Percentiles rank a stretch among this genome's conserved stretches.
These are phyloP conservation scores for Acer negundo DNA, from an alignment of 345 rosid genomes.

Conservation along the genomic window DNA sequence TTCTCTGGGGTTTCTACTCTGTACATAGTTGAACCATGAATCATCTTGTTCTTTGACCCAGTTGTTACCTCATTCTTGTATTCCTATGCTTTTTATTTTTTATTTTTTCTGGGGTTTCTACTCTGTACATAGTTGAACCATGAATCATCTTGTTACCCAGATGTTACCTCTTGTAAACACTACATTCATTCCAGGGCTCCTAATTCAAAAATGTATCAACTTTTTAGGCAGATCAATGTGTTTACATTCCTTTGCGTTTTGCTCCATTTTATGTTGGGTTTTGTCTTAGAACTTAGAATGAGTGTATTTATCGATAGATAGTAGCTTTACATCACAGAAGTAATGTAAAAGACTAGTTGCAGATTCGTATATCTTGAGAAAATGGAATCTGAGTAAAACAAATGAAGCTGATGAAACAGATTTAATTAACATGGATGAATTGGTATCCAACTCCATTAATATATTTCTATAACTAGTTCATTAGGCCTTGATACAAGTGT, in stretches of 20 bases:
- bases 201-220: not conserved
- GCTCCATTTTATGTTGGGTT: too few species aligned
- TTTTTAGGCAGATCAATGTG: not conserved
- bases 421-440: too few species aligned
- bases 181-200: not conserved
- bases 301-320: too few species aligned
- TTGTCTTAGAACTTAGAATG: too few species aligned
- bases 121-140: slow-evolving; percentile 24
- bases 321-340: too few species aligned
- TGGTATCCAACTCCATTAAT: too few species aligned
- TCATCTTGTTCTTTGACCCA: not conserved
- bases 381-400: too few species aligned
- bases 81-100: not conserved
- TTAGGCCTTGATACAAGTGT: too few species aligned
- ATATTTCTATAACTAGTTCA: too few species aligned
- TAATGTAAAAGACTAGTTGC: not conserved
- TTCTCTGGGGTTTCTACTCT: not conserved
- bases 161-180: not conserved
- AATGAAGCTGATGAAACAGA: too few species aligned
- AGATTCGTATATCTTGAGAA: not conserved
- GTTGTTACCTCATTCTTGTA: slow-evolving; percentile 15
- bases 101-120: not conserved
- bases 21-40: slow-evolving; percentile 21
- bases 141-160: not conserved
- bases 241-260: not conserved